A percentile compares a stretch with the other conserved stretches of the same genome.
phyloP scores from a whole-genome alignment of 2,329 filamentous ascomycete genomes.

The Anthostomella pinea region DNA sequence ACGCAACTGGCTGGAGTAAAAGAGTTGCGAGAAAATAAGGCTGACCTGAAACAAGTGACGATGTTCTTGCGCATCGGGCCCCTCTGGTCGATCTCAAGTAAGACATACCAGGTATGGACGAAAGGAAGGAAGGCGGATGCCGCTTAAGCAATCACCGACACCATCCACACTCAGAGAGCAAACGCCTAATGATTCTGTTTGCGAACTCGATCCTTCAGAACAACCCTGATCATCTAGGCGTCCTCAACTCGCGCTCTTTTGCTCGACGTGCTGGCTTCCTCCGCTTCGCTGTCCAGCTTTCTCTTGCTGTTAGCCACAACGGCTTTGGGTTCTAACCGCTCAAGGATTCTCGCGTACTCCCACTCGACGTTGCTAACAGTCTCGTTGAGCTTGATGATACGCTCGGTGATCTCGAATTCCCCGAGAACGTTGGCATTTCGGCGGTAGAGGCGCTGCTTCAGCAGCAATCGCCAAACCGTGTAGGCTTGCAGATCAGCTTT shows the following conservation, averaged over 20 bases:
- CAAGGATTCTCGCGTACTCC: conserved; percentile 68
- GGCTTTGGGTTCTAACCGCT: conserved; percentile 24
- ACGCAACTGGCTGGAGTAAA: too few species aligned
- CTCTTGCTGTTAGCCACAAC: conserved; percentile 41
- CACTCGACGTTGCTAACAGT: conserved; percentile 66
- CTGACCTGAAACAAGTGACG: too few species aligned
- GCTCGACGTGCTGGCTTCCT: conserved; percentile 25
- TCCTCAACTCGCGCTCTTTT: conserved; percentile 47
- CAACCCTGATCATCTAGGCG: conserved; percentile 3
- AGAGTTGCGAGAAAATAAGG: too few species aligned
- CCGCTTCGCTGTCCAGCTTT: conserved; percentile 37
- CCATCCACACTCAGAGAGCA: too few species aligned
- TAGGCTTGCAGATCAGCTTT: conserved; percentile 61
- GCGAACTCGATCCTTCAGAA: too few species aligned
- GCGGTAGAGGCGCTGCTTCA: conserved; percentile 74
- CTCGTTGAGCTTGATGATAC: conserved; percentile 69
- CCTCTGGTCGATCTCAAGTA: too few species aligned
- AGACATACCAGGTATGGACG: too few species aligned
- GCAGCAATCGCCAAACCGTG: conserved; percentile 68
- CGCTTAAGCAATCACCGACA: too few species aligned
- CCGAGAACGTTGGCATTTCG: conserved; percentile 71
- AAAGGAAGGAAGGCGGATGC: too few species aligned
- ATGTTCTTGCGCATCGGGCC: too few species aligned
- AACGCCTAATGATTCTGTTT: too few species aligned
- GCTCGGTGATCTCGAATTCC: conserved; percentile 65